Base-by-base conservation (phyloP, 805 yeast genomes). In the Yamadazyma phyllophila region DNA sequence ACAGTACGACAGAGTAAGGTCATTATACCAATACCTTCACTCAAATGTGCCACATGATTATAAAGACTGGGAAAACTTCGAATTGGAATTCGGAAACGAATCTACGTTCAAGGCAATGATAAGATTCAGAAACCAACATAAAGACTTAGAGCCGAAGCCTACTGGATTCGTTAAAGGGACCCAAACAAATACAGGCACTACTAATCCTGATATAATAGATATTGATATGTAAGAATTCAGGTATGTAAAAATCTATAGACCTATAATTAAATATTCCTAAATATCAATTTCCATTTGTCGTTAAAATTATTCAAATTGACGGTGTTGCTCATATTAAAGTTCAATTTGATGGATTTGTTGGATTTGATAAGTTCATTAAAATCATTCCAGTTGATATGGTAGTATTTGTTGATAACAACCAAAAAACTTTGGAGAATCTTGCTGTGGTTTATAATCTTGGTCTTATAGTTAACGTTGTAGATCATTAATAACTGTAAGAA, bases 31-130 rank as follows among this genome's bases (percentile, higher is more conserved):
- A 45, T 84, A 53, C 42, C 43, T 67, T 4, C 52, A 60, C 9
- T 43, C 53, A 4, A 58, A 58, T 30, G 41, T 52, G 3, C 37
- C 47, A 14, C 46, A 45, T n/a, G n/a, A 26, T 3, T 44, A 24
- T 16, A 36, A 41, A 31, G 45, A 45, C 26, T 91, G 96, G 96
- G 82, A 82, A 44, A 59, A 68, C 9, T 88, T 90, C 60, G 98
- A 91, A 59, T 60, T 86, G 29, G 71, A 76, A 11, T 53, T 78
- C 60, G 98, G 98, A 4, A 67, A 76, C 47, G 94, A 86, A 56
- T 74, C 72, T 2, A 78, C 85, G 0, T 89, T 78, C 61, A 88
- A 85, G 54, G 84, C 82, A 15, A 83, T 90, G 91, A 60, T 88
- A 17, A 66, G 83, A 38, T 67, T 70, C 49, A 85, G 82, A 58